Percentiles rank a stretch among this genome's conserved stretches.
phyloP scores from a whole-genome alignment of 2,329 filamentous ascomycete species.

The Coniochaeta hoffmannii region DNA sequence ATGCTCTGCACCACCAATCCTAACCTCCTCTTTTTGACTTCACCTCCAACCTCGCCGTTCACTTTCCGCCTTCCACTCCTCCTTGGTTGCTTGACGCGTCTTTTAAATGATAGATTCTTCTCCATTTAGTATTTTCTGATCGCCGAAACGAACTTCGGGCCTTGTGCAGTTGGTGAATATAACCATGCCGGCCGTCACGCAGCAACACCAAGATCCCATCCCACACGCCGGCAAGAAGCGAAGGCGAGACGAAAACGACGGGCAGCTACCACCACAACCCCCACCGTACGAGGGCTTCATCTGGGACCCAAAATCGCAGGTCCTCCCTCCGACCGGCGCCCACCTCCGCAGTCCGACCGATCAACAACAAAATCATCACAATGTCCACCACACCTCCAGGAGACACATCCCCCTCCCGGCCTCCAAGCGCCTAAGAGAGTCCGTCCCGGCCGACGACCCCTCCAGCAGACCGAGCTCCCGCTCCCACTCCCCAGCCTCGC shows the following conservation, averaged over 20 bases:
- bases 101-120: neutral
- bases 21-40: neutral
- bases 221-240: conserved; percentile 25
- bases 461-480: conserved; percentile 1
- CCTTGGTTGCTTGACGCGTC: neutral
- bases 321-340: neutral
- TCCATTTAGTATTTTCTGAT: conserved; percentile 4
- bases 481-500: neutral
- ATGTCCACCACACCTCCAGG: neutral
- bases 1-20: neutral
- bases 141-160: no score
- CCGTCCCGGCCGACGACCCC: neutral
- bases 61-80: neutral
- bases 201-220: conserved; percentile 15
- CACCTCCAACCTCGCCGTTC: neutral
- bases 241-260: conserved; percentile 25
- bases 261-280: neutral
- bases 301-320: neutral
- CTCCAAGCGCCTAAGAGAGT: neutral
- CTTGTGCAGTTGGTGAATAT: no score
- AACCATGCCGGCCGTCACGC: conserved; percentile 29
- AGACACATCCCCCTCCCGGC: neutral
- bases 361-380: neutral
- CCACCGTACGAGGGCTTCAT: conserved; percentile 2
- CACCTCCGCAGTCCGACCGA: neutral